Conservation (phyloP, 768 basidiomycete genomes). For the Rhizopogon vinicolor region DNA sequence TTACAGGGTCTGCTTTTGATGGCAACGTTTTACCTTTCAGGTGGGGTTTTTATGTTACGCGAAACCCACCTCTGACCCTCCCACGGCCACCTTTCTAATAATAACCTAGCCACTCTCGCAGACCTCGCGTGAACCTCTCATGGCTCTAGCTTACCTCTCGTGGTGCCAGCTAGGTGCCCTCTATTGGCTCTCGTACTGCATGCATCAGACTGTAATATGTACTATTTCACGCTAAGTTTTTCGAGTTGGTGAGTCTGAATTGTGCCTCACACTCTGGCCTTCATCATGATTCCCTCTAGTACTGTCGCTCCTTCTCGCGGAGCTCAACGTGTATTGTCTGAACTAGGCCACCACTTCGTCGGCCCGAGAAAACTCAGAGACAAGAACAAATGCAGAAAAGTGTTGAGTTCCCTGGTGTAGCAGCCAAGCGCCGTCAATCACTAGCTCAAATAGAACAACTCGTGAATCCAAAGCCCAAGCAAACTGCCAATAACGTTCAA, state of each 20-base stretch:
- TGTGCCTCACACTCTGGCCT: background rate
- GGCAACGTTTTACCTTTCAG: too few relatives aligned
- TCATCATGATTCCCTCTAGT: background rate
- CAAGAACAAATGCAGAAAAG: conserved; percentile 5
- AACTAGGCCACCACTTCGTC: conserved; percentile 15
- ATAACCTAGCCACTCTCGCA: too few relatives aligned
- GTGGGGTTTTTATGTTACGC: too few relatives aligned
- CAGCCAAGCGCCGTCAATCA: background rate
- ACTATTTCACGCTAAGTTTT: too few relatives aligned
- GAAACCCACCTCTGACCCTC: too few relatives aligned
- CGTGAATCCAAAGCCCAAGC: background rate
- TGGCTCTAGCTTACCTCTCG: background rate
- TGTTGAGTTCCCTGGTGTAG: background rate
- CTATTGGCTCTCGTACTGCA: too few relatives aligned
- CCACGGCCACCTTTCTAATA: too few relatives aligned
- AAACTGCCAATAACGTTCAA: too few relatives aligned
- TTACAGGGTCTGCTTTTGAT: too few relatives aligned
- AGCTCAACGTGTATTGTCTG: background rate
- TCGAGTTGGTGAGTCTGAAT: background rate
- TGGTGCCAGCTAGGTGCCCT: background rate
- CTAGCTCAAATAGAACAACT: background rate
- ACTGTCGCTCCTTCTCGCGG: background rate
- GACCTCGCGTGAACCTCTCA: too few relatives aligned
- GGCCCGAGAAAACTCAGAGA: conserved; percentile 14
- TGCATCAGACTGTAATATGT: too few relatives aligned